Conservation (phyloP, 2,329 filamentous ascomycete genomes). For the Neonectria faginata region DNA sequence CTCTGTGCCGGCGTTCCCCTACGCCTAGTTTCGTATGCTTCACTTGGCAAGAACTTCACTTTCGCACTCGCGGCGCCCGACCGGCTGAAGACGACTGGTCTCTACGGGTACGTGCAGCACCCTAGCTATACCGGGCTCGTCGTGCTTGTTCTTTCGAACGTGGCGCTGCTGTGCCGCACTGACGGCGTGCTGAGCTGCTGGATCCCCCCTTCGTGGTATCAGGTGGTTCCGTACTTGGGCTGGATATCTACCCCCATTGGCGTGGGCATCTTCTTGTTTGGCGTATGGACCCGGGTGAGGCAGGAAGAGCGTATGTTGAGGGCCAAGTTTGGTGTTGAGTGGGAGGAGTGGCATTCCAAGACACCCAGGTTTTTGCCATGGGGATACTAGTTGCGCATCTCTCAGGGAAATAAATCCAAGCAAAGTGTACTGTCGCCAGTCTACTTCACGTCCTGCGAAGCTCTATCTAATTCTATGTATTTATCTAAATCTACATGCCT, state of each 20-base stretch:
- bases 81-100: constrained; percentile 57
- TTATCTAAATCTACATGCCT: too few relatives aligned
- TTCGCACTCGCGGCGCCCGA: constrained; percentile 62
- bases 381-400: constrained; percentile 46
- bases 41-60: constrained; percentile 64
- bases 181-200: constrained; percentile 57
- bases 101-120: constrained; percentile 64
- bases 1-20: constrained; percentile 48
- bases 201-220: constrained; percentile 45
- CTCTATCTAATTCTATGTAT: too few relatives aligned
- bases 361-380: constrained; percentile 64
- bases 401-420: too few relatives aligned
- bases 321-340: constrained; percentile 58
- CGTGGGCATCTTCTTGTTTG: constrained; percentile 35
- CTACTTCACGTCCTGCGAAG: too few relatives aligned
- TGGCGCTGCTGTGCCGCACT: constrained; percentile 50
- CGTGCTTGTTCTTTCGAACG: constrained; percentile 49
- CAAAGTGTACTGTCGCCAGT: too few relatives aligned
- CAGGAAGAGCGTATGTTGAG: constrained; percentile 65
- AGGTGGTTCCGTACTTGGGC: constrained; percentile 3
- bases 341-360: constrained; percentile 60
- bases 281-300: constrained; percentile 52
- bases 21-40: constrained; percentile 54
- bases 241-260: constrained; percentile 17
- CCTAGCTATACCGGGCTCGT: constrained; percentile 62